Base-by-base conservation (phyloP, 352 stramenopile genomes). In the Thraustochytrium sp. region DNA sequence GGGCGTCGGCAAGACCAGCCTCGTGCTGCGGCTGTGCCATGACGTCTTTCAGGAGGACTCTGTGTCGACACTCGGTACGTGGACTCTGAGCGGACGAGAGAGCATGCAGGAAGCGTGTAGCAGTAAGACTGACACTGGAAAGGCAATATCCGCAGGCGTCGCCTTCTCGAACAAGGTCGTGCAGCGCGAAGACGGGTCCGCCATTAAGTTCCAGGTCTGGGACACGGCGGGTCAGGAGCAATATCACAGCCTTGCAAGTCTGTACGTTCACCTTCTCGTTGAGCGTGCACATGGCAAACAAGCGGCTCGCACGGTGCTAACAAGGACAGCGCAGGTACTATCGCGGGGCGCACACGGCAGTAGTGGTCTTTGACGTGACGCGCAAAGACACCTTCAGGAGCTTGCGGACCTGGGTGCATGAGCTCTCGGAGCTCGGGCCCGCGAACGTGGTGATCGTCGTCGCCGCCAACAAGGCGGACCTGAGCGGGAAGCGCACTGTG, bases 11-110 rank as follows among this genome's bases (percentile, higher is more conserved):
- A 99, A 99, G 87, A 99, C 97, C 3, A 99, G 96, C 91, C 90
- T 99, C 5, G 97, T 99, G 64, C 96, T 99, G 76, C 91, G 97
- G 76, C 99, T 99, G 86, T 97, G 99, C 34, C 90, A 96, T 80
- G 96, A 99, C 89, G 96, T 99, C 87, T 99, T 99, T 89, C 99
- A 99, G 86, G 96, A 99, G 89, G 99, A 99, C 87, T 96, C 99
- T 87, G 95, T 98, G 89, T 93, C 94, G 36, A 98, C 95, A 49
- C 98, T 98, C 86, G 91, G 91, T 88, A 90, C 42, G 65, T 77
- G n/a, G 61, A 2, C 36, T 73, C 61, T 73, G 36, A 46, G 88
- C 85, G n/a, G n/a, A n/a, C n/a, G n/a, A n/a, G n/a, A n/a, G n/a
- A n/a, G n/a, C n/a, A n/a, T n/a, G n/a, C n/a, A n/a, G n/a, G n/a